Evolutionary conservation across 78 protist species (phyloP).

Genomic region (slime mould (Dictyostelium discoideum)): DNA sequence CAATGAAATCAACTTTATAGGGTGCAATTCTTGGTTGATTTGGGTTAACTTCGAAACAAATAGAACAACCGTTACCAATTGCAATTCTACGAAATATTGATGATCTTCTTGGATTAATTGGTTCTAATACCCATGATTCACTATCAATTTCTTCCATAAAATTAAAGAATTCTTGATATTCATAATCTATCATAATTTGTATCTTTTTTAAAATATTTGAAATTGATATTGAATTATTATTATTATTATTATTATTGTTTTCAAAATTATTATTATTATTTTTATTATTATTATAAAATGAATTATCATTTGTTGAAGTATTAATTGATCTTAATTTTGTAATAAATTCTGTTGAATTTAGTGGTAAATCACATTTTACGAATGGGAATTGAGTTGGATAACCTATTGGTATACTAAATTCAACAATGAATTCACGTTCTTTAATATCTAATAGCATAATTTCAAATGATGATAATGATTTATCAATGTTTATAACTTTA

Average conservation of each 20-base stretch:
- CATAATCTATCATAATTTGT: neutral
- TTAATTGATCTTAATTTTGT: neutral
- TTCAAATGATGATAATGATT: neutral
- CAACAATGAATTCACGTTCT: constrained; percentile 4
- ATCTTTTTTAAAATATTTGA: neutral
- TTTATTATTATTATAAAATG: neutral
- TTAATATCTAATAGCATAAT: neutral
- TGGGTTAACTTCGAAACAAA: constrained; percentile 34
- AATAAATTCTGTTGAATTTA: too few relatives aligned
- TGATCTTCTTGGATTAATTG: neutral
- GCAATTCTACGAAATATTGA: constrained; percentile 14
- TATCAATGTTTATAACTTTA: constrained; percentile 25
- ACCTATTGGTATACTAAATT: neutral
- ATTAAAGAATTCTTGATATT: constrained; percentile 44
- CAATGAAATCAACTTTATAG: constrained; percentile 1
- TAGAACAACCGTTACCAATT: constrained; percentile 36
- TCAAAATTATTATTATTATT: neutral
- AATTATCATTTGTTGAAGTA: neutral
- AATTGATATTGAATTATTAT: neutral
- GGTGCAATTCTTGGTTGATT: constrained; percentile 7
- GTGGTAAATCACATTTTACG: neutral
- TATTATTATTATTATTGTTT: neutral
- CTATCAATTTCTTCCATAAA: constrained; percentile 52
- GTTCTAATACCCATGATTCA: constrained; percentile 56
- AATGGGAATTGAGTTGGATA: neutral